Evolutionary conservation across 2,329 filamentous ascomycete species (phyloP), one percentile per base, ranked within the genome.

Genomic region (Periconia sp.): DNA sequence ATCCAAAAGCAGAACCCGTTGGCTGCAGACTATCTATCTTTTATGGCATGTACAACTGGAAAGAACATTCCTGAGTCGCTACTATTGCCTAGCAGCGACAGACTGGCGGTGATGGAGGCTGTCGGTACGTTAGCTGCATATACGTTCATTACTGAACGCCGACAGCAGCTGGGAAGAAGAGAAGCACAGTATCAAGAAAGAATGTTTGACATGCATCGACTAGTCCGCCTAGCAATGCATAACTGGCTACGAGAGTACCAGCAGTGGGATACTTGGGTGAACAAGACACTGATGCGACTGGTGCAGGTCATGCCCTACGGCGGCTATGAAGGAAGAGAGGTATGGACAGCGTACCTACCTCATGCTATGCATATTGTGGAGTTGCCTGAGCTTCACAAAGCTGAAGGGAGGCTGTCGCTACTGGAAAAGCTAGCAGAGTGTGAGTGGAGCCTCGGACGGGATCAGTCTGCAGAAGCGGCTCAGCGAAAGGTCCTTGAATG

Each of bases 21-120:
- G 3, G 71, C 70, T 4, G 52, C 53, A 2, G 57, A 66, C 8
- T 64, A 63, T 34, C 50, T 72, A 13, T 66, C 50, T 6, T 62
- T 65, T 8, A 66, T 71, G 49, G n/a, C n/a, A n/a, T n/a, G n/a
- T n/a, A n/a, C n/a, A n/a, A n/a, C n/a, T n/a, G n/a, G n/a, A n/a
- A n/a, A n/a, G n/a, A n/a, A n/a, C n/a, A n/a, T n/a, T n/a, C n/a
- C n/a, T n/a, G n/a, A n/a, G 54, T 62, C 6, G 69, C 63, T 40
- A 48, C 69, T 10, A 30, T 60, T n/a, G n/a, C n/a, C n/a, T n/a
- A n/a, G n/a, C n/a, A n/a, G n/a, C n/a, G n/a, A n/a, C n/a, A n/a
- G n/a, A n/a, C n/a, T n/a, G n/a, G n/a, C n/a, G n/a, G n/a, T n/a
- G n/a, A n/a, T n/a, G n/a, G n/a, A n/a, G n/a, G 68, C 66, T 4